phyloP scores from a whole-genome alignment of 73 alveolate species.

The Stentor roeselii region DNA sequence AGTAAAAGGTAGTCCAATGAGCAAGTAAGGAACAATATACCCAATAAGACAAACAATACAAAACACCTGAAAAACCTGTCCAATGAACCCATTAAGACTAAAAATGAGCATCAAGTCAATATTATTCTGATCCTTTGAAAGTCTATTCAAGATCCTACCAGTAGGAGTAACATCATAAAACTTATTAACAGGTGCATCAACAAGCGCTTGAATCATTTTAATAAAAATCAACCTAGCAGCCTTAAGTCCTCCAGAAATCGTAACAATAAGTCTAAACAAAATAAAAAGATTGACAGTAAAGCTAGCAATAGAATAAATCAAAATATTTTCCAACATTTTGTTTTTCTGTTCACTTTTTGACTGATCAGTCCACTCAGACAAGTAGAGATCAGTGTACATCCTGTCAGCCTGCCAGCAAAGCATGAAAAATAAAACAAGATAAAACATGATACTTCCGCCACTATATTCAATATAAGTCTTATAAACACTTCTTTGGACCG shows the following conservation, averaged over 20 bases:
- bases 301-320: not conserved
- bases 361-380: slow-evolving; percentile 46
- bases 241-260: slow-evolving; percentile 31
- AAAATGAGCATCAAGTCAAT: slow-evolving; percentile 41
- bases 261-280: slow-evolving; percentile 12
- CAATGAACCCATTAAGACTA: slow-evolving; percentile 28
- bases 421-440: slow-evolving; percentile 44
- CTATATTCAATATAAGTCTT: slow-evolving; percentile 44
- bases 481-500: slow-evolving; percentile 50
- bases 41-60: slow-evolving; percentile 42
- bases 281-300: slow-evolving; percentile 16
- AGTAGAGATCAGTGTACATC: slow-evolving; percentile 56
- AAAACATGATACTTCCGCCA: slow-evolving; percentile 52
- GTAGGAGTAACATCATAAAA: slow-evolving; percentile 80
- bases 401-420: slow-evolving; percentile 61
- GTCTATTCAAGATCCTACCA: slow-evolving; percentile 77
- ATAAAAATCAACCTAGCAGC: slow-evolving; percentile 61
- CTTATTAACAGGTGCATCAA: slow-evolving; percentile 77
- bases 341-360: not conserved
- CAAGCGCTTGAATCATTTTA: slow-evolving; percentile 63
- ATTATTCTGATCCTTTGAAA: slow-evolving; percentile 64
- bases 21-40: slow-evolving; percentile 21
- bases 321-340: not conserved
- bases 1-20: slow-evolving; percentile 14
- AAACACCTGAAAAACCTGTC: slow-evolving; percentile 45